Evolutionary conservation across 768 basidiomycete genomes (phyloP), one percentile per base, ranked within the genome.

Genomic region (Suillus spraguei): DNA sequence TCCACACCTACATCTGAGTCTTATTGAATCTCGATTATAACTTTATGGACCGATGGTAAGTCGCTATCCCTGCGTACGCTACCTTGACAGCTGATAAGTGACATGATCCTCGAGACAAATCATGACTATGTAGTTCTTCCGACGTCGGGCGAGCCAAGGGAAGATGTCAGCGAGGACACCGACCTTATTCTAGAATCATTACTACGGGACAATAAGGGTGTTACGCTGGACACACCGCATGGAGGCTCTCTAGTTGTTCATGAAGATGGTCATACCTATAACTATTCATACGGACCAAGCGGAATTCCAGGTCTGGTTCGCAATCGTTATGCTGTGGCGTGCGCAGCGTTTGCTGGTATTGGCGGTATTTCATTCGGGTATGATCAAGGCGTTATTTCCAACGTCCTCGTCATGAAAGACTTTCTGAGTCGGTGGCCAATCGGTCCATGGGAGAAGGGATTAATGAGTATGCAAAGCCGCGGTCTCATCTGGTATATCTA

Each of bases 331-430:
- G 83, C 87, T 5, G 74, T 88, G 9, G 76, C 85, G 2, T 92
- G 90, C 64, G 90, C 88, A 5, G 77, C 88, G 55, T 91, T 92
- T 66, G 91, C 88, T 0, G 89, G 87, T 11, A 84, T 93, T 67
- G 91, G 91, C 1, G 91, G 91, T 0, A 71, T 92, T 62, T 85
- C 88, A 16, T 93, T 93, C 73, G 91, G 91, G 10, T 93, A 93
- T 70, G 91, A 92, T 68, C 91, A 93, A 70, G 91, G 91, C 42
- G 92, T 93, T 61, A 92, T 94, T 66, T 90, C 92, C 3, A 94
- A 94, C 71, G 87, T 94, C 16, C 81, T 94, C 14, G 90, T 94
- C 14, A 94, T 94, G 92, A 77, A 80, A 46, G 88, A 92, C 67
- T 94, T 94, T 67, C 66, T 84, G 33, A 67, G 76, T 56, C 81